Evolutionary conservation across 495 filamentous ascomycete species (phyloP), one percentile per base, ranked within the genome.

Genomic region (Acidiella bohemica): DNA sequence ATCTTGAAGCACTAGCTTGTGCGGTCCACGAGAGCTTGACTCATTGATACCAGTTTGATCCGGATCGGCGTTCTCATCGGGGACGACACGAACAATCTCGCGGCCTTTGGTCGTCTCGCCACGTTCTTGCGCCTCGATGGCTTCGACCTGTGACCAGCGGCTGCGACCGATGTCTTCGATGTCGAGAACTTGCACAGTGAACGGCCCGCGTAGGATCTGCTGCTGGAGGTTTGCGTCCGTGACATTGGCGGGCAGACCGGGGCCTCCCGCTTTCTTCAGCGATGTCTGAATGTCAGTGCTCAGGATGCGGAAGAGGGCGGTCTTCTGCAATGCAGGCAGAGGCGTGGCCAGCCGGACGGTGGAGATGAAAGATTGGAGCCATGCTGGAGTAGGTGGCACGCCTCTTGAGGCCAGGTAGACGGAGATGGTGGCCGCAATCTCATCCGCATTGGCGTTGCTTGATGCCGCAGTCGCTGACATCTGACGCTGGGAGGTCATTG

Each of bases 1-100:
- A 64, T 97, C 90, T 53, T 96, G 83, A 33, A 97, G 48, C 4
- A 87, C 66, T 31, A 96, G 53, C 36, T 83, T 82, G 61, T 88
- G 84, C 27, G 84, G 80, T 0, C 82, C 78, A 36, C 9, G 18
- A 51, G 38, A 47, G 47, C 46, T 32, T 6, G 31, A 40, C n/a
- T 39, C 37, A 8, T 42, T 13, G 11, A 24, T 5, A 10, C 17
- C 9, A 24, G 29, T 26, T 3, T 31, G 27, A 9, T 14, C 47
- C 0, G 57, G 57, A 3, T 58, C 62, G 4, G 59, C 56, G 1
- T 62, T 67, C 6, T 69, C 72, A 20, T 68, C 56, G 19, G 73
- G 67, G 7, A 81, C 61, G 0, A 79, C 70, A 2, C 88, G 70
- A 12, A 97, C 73, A 17, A 95, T 72, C 58, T 95, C 83, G 5